These are phyloP conservation scores for Cutaneotrichosporon sp. DNA, from an alignment of 1,284 basidiomycete genomes.

Conservation along the genomic window DNA sequence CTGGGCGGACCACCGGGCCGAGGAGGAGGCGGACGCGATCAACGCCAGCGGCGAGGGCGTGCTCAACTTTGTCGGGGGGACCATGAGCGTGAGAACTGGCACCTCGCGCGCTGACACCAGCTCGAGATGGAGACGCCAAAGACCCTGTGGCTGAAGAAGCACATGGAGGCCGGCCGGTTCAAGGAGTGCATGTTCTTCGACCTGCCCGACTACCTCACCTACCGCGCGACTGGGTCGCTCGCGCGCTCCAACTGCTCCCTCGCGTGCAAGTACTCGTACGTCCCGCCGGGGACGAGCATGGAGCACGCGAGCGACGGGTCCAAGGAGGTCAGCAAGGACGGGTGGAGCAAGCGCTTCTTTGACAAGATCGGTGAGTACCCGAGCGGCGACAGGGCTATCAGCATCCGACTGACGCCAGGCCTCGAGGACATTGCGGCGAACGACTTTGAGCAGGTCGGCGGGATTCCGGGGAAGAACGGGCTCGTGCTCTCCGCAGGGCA, in stretches of 20 bases:
- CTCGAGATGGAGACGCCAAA: constrained; percentile 98
- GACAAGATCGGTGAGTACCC: constrained; percentile 71
- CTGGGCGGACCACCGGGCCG: constrained; percentile 89
- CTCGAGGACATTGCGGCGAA: constrained; percentile 57
- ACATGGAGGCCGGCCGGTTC: constrained; percentile 78
- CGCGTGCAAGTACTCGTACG: constrained; percentile 95
- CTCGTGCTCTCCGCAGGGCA: constrained; percentile 85
- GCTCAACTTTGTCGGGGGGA: constrained; percentile 92
- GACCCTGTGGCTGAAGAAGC: constrained; percentile 90
- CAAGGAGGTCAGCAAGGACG: constrained; percentile 56
- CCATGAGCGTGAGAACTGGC: constrained; percentile 78
- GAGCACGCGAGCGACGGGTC: constrained; percentile 36
- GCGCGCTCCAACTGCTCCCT: constrained; percentile 90
- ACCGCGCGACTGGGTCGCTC: constrained; percentile 76
- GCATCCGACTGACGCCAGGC: constrained; percentile 18
- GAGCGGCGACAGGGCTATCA: too few species aligned
- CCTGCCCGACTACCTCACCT: constrained; percentile 94
- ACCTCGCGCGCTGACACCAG: constrained; percentile 53
- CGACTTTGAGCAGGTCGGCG: constrained; percentile 77
- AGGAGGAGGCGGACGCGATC: constrained; percentile 86
- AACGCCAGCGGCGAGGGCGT: constrained; percentile 82
- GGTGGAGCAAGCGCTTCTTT: constrained; percentile 90
- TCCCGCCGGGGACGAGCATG: constrained; percentile 65
- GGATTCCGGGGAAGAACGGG: constrained; percentile 60
- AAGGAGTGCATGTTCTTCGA: constrained; percentile 90